Evolutionary conservation across 495 filamentous ascomycete genomes (phyloP).

Genomic region (Aspergillus carlsbadensis): DNA sequence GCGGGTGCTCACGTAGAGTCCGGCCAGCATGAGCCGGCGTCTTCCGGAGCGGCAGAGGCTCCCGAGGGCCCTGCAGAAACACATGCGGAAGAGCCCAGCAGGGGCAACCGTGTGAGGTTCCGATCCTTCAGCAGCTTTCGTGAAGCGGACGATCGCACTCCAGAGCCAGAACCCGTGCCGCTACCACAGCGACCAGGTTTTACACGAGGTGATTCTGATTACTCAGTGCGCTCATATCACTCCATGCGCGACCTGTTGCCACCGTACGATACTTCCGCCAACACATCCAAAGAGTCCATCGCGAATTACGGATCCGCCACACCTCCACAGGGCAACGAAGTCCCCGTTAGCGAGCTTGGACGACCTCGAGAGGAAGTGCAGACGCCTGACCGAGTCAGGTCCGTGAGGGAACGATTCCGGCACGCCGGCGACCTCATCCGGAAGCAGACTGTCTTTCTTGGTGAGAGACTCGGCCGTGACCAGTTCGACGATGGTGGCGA

Average conservation of each 20-base stretch:
- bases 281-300: neutral
- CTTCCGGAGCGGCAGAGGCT: neutral
- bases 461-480: slow-evolving; percentile 40
- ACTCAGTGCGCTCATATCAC: slow-evolving; percentile 14
- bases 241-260: slow-evolving; percentile 11
- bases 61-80: neutral
- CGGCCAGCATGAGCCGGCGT: neutral
- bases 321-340: neutral
- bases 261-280: slow-evolving; percentile 6
- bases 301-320: neutral
- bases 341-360: neutral
- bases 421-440: slow-evolving; percentile 37
- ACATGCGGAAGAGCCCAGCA: neutral
- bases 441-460: slow-evolving; percentile 33
- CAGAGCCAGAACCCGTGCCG: neutral
- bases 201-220: slow-evolving; percentile 20
- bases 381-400: slow-evolving; percentile 16
- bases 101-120: slow-evolving; percentile 16
- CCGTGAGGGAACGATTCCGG: slow-evolving; percentile 30
- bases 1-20: neutral
- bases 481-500: slow-evolving; percentile 36
- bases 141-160: slow-evolving; percentile 9
- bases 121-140: slow-evolving; percentile 19
- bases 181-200: neutral
- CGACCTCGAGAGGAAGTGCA: neutral